Conservation (phyloP, 2,329 filamentous ascomycete genomes). For the Orbilia javanica region DNA sequence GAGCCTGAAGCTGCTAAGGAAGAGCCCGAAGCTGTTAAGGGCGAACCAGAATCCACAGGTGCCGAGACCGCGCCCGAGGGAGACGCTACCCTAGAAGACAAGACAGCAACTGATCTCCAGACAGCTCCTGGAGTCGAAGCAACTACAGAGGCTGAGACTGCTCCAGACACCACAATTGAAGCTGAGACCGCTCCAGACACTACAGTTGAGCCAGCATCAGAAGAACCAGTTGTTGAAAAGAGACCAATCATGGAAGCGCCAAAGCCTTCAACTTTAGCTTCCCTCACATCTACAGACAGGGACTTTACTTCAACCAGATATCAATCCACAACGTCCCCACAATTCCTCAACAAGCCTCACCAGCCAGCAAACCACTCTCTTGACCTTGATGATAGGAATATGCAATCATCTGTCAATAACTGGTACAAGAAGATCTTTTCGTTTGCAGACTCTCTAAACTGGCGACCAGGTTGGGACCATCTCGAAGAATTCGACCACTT, state of each 20-base stretch:
- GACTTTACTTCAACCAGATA: conserved; percentile 56
- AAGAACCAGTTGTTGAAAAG: conserved; percentile 25
- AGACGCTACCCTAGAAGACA: neutral
- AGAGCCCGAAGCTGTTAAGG: neutral
- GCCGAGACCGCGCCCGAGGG: neutral
- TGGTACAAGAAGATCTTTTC: conserved; percentile 53
- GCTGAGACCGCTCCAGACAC: neutral
- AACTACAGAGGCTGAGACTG: conserved; percentile 2
- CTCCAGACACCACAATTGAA: conserved; percentile 1
- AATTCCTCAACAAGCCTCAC: conserved; percentile 52
- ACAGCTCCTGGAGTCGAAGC: conserved; percentile 9
- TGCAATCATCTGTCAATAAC: conserved; percentile 56
- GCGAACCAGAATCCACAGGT: too few species aligned
- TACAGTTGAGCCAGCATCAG: conserved; percentile 2
- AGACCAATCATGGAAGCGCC: conserved; percentile 47
- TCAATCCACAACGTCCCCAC: conserved; percentile 50
- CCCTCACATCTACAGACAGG: conserved; percentile 50
- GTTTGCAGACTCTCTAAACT: conserved; percentile 49
- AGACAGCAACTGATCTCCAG: neutral
- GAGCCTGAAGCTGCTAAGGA: conserved; percentile 7
- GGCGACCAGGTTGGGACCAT: conserved; percentile 52
- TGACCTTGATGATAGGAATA: conserved; percentile 52
- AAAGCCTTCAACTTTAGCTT: conserved; percentile 41
- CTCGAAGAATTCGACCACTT: conserved; percentile 50
- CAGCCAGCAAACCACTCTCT: conserved; percentile 45